These are phyloP conservation scores for Chrysopogon serrulatus DNA, from an alignment of 176 grass and related monocot species.

Conservation along the genomic window DNA sequence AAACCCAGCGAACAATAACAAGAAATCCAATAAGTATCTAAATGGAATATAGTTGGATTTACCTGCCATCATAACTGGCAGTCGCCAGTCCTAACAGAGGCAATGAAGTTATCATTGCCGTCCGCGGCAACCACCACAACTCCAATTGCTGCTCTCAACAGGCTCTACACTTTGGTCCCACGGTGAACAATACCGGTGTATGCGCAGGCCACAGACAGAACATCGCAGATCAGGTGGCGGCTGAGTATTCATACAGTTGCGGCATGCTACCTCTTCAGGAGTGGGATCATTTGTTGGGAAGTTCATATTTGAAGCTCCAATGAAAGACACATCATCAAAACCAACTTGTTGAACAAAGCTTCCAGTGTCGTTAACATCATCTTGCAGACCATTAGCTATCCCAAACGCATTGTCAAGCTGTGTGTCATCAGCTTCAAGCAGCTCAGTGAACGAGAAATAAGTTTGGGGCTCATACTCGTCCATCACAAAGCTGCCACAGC, in stretches of 20 bases:
- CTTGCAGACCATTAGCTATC: conserved; percentile 27
- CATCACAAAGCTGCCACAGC: conserved; percentile 26
- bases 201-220: conserved; percentile 39
- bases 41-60: background rate
- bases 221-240: conserved; percentile 48
- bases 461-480: conserved; percentile 64
- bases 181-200: conserved; percentile 61
- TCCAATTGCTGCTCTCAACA: conserved; percentile 34
- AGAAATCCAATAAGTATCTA: background rate
- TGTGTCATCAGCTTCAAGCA: conserved; percentile 62
- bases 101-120: conserved; percentile 24
- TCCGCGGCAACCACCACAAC: conserved; percentile 54
- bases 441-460: conserved; percentile 73
- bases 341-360: conserved; percentile 24
- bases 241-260: conserved; percentile 42
- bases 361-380: conserved; percentile 4
- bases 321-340: conserved; percentile 33
- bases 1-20: background rate
- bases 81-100: background rate
- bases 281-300: conserved; percentile 11
- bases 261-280: conserved; percentile 24
- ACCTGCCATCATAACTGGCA: conserved; percentile 17
- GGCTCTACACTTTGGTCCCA: conserved; percentile 43
- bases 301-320: conserved; percentile 22
- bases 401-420: conserved; percentile 46